Evolutionary conservation across 768 basidiomycete species (phyloP), one percentile per base, ranked within the genome.

Genomic region (Lactarius tabidus): DNA sequence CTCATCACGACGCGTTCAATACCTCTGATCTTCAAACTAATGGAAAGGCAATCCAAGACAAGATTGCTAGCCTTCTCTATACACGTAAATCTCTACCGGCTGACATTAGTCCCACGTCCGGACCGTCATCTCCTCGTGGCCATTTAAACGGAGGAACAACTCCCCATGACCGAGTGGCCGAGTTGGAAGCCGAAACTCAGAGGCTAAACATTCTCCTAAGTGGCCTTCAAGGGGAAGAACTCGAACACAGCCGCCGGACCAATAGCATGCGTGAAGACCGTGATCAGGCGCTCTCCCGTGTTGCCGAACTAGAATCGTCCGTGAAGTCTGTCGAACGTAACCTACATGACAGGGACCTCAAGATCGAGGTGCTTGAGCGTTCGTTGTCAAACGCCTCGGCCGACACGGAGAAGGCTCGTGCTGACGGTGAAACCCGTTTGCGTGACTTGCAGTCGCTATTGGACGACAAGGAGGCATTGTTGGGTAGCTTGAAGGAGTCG

Each of bases 131-230:
- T 6, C 7, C 59, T 20, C 59, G 9, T n/a, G 20, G 18, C 53
- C 41, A 62, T 10, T 57, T 54, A 31, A 52, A 58, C 14, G 67
- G 48, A 36, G 41, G 60, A 8, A 79, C 80, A 26, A 75, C 76
- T 66, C 75, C 83, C 55, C 83, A 81, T 58, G 70, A 74, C 18
- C 76, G 83, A 23, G 71, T 92, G 36, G 82, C 86, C 63, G 80
- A 83, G 1, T 78, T 90, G 10, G 88, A 92, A 72, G 84, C 84
- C 62, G 91, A 93, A 72, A 90, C 88, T 64, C 79, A 79, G 57
- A 82, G 86, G 26, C 76, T 93, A 33, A 68, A 65, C 48, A 58
- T 57, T 5, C 53, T 70, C 17, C 55, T 70, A 23, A 63, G 63
- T 26, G 61, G 59, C 12, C 63, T 65, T 43, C 60, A 66, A 61